Evolutionary conservation across 2,329 filamentous ascomycete genomes (phyloP).

Genomic region (Aspergillus floridensis): DNA sequence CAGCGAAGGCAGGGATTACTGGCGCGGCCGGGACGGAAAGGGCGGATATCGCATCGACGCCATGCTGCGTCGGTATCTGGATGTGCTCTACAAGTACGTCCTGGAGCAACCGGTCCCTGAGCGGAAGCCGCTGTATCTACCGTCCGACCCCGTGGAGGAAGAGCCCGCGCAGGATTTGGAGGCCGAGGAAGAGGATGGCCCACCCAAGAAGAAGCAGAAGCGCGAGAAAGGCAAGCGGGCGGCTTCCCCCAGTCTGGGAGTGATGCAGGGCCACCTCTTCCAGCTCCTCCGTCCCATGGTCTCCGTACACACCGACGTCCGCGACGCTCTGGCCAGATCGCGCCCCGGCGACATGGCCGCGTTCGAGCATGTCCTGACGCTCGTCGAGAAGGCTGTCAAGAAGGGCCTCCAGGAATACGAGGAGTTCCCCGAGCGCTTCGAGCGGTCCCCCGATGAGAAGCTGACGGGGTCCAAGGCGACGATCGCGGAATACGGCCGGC

Average conservation of each 20-base stretch:
- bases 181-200: constrained; percentile 45
- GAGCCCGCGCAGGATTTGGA: constrained; percentile 20
- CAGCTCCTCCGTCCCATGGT: constrained; percentile 83
- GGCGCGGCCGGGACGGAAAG: constrained; percentile 73
- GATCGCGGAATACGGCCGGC: constrained; percentile 70
- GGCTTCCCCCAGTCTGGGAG: constrained; percentile 65
- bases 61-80: constrained; percentile 80
- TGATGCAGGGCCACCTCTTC: constrained; percentile 91
- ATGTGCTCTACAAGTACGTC: constrained; percentile 80
- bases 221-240: constrained; percentile 46
- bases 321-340: constrained; percentile 74
- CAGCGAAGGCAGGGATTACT: constrained; percentile 75
- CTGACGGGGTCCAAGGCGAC: constrained; percentile 54
- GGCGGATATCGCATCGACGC: constrained; percentile 89
- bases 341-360: constrained; percentile 68
- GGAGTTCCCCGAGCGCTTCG: constrained; percentile 39
- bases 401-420: constrained; percentile 68
- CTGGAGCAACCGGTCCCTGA: constrained; percentile 62
- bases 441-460: constrained; percentile 34
- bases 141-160: constrained; percentile 46
- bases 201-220: constrained; percentile 50
- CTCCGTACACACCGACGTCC: constrained; percentile 73
- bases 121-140: constrained; percentile 71
- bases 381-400: constrained; percentile 74
- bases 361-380: constrained; percentile 71